Conservation (phyloP, 2,329 filamentous ascomycete species). For the Colletotrichum neosansevieriae region DNA sequence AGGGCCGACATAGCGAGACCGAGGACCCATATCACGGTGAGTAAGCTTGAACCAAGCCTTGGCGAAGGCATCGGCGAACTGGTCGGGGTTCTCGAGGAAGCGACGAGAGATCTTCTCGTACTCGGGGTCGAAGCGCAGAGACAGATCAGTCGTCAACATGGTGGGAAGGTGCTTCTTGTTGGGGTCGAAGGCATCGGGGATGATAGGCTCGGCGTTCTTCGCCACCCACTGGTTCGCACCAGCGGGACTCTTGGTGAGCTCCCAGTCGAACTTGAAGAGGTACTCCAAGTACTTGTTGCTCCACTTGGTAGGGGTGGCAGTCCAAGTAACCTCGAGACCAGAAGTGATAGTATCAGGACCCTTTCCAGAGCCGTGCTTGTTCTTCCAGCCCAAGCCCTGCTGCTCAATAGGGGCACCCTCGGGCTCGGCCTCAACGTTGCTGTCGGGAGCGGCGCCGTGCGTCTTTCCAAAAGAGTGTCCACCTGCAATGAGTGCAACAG, state of each 20-base stretch:
- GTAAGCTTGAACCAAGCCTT: constrained; percentile 87
- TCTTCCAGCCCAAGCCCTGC: constrained; percentile 81
- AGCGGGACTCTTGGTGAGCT: constrained; percentile 79
- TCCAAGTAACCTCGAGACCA: constrained; percentile 85
- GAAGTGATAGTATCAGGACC: constrained; percentile 79
- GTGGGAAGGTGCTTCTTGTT: constrained; percentile 78
- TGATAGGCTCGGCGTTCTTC: constrained; percentile 73
- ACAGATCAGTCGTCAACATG: constrained; percentile 82
- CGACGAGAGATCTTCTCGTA: constrained; percentile 84
- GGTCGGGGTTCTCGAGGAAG: constrained; percentile 76
- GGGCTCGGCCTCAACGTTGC: constrained; percentile 75
- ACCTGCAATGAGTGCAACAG: constrained; percentile 81
- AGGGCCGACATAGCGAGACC: constrained; percentile 77
- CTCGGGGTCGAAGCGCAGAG: constrained; percentile 76
- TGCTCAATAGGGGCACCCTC: constrained; percentile 72
- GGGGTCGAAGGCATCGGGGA: constrained; percentile 78
- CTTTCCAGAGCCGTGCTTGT: constrained; percentile 72
- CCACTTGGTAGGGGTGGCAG: constrained; percentile 79
- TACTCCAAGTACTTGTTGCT: constrained; percentile 81
- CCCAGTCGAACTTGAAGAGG: constrained; percentile 84
- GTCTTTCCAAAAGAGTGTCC: constrained; percentile 88
- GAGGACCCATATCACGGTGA: constrained; percentile 83
- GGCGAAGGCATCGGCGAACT: constrained; percentile 77
- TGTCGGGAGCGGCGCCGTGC: constrained; percentile 73
- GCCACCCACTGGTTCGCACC: constrained; percentile 84